A percentile compares a stretch with the other conserved stretches of the same genome.
Conservation (phyloP, 495 filamentous ascomycete genomes). For the Platismatia glauca region DNA sequence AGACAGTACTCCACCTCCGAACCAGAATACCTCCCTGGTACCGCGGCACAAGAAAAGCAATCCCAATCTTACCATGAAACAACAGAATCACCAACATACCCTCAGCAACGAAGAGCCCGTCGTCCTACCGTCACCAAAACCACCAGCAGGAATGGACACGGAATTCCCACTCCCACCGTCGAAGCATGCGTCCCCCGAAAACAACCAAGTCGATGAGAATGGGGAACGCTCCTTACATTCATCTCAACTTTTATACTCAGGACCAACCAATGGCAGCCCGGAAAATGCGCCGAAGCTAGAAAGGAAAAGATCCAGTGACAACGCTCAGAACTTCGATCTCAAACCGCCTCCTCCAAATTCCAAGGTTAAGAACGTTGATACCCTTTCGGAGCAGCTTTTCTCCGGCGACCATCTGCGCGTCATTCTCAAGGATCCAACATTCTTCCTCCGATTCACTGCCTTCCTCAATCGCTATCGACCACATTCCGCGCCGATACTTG, state of each 20-base stretch:
- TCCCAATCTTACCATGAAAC: constrained; percentile 6
- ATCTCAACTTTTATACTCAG: not conserved
- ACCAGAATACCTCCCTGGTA: constrained; percentile 15
- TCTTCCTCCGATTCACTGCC: constrained; percentile 55
- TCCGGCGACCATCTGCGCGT: constrained; percentile 54
- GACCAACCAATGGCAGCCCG: constrained; percentile 8
- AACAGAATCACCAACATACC: not conserved
- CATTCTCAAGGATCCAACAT: constrained; percentile 54
- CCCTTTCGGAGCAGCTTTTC: constrained; percentile 54
- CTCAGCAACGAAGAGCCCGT: constrained; percentile 8
- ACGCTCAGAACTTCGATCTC: constrained; percentile 21
- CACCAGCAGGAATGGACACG: not conserved
- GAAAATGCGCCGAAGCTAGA: not conserved
- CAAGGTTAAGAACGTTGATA: constrained; percentile 41
- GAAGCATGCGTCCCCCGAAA: constrained; percentile 6
- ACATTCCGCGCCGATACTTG: constrained; percentile 56
- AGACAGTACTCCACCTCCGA: constrained; percentile 3
- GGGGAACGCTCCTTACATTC: constrained; percentile 2
- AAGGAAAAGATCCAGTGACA: constrained; percentile 8
- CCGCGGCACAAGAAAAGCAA: constrained; percentile 20
- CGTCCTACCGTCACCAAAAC: constrained; percentile 14
- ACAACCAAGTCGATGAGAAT: constrained; percentile 2
- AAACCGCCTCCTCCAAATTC: constrained; percentile 24
- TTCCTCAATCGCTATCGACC: constrained; percentile 65
- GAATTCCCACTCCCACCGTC: constrained; percentile 10